Conservation (phyloP, 2,329 filamentous ascomycete species). For the Talaromyces verruculosus region DNA sequence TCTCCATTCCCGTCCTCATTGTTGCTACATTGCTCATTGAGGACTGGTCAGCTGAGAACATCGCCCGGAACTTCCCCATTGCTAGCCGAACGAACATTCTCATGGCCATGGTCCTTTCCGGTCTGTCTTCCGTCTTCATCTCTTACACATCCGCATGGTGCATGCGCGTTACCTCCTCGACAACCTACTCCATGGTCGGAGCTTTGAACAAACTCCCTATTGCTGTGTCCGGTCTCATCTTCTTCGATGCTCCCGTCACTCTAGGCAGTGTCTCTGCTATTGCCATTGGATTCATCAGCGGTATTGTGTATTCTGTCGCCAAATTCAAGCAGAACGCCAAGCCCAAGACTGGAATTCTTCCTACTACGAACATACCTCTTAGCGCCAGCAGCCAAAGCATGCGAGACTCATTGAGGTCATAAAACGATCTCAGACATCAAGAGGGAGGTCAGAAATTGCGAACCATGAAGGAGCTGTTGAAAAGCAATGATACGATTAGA, state of each 20-base stretch:
- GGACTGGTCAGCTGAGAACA: constrained; percentile 86
- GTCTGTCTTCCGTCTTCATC: constrained; percentile 91
- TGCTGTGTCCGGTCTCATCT: constrained; percentile 85
- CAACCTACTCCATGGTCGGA: constrained; percentile 98
- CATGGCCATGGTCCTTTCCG: constrained; percentile 89
- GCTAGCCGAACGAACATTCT: constrained; percentile 76
- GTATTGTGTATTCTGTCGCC: constrained; percentile 83
- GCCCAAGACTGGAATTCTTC: constrained; percentile 66
- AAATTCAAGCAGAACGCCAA: constrained; percentile 76
- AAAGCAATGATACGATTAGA: constrained; percentile 3
- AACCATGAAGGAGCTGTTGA: neutral
- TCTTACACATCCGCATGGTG: constrained; percentile 99
- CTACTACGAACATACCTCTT: constrained; percentile 63
- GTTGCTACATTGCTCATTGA: constrained; percentile 78
- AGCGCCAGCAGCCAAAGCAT: constrained; percentile 91
- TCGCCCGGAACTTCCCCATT: constrained; percentile 83
- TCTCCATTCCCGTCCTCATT: constrained; percentile 90
- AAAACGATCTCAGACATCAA: constrained; percentile 13
- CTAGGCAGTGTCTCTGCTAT: constrained; percentile 91
- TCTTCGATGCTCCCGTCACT: constrained; percentile 93
- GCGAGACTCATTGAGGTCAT: constrained; percentile 78
- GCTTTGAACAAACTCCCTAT: constrained; percentile 97
- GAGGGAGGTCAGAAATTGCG: neutral
- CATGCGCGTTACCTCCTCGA: constrained; percentile 93
- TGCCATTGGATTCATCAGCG: constrained; percentile 83